phyloP scores from a whole-genome alignment of 768 basidiomycete species.

The Leucocoprinus sp. region DNA sequence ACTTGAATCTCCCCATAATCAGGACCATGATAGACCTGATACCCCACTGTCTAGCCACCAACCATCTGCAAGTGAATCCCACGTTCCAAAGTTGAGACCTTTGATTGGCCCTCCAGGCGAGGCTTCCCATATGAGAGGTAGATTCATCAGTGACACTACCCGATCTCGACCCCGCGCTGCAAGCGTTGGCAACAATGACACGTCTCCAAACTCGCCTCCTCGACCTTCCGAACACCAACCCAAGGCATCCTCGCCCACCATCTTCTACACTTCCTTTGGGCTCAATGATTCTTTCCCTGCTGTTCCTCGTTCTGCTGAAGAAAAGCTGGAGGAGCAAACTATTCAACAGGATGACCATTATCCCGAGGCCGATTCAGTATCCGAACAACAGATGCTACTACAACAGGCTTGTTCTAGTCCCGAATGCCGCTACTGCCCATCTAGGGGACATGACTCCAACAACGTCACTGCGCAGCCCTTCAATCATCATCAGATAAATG shows the following conservation, averaged over 20 bases:
- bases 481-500: not conserved
- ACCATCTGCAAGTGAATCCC: constrained; percentile 15
- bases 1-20: constrained; percentile 3
- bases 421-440: constrained; percentile 11
- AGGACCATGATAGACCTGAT: constrained; percentile 13
- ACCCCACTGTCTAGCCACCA: constrained; percentile 12
- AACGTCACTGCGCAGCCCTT: not conserved
- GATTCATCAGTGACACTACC: constrained; percentile 14
- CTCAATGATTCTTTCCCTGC: constrained; percentile 14
- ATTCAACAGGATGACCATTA: not conserved
- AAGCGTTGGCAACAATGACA: constrained; percentile 5
- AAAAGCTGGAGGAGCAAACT: not conserved
- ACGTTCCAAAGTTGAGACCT: constrained; percentile 13
- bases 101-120: constrained; percentile 24
- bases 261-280: constrained; percentile 24
- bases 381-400: not conserved
- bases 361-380: not conserved
- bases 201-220: constrained; percentile 10
- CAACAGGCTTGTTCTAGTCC: constrained; percentile 8
- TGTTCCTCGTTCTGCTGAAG: not conserved
- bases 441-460: constrained; percentile 3
- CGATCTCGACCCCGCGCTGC: constrained; percentile 7
- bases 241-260: constrained; percentile 23
- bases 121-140: constrained; percentile 27
- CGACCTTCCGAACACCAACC: constrained; percentile 2